Evolutionary conservation across 2,329 filamentous ascomycete species (phyloP).

Genomic region (Talaromyces piceae): DNA sequence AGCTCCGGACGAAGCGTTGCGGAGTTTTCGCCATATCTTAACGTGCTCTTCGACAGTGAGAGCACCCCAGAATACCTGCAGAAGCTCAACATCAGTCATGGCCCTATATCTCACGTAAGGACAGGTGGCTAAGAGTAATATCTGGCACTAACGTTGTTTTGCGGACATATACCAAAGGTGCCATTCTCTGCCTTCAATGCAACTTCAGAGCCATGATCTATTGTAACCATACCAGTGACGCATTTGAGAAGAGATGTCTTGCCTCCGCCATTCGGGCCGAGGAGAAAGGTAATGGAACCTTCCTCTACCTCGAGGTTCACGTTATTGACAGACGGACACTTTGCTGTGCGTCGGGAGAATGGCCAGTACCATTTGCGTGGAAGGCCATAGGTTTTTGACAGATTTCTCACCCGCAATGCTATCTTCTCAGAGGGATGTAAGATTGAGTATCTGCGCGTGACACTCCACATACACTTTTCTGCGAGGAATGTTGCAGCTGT

Average conservation of each 20-base stretch:
- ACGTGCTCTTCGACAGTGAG: slow-evolving; percentile 82
- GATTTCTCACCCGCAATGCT: slow-evolving; percentile 63
- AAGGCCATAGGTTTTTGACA: slow-evolving; percentile 72
- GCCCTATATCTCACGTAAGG: not conserved
- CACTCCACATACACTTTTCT: slow-evolving; percentile 68
- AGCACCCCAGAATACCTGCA: slow-evolving; percentile 63
- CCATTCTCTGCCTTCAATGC: slow-evolving; percentile 1
- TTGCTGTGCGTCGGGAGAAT: slow-evolving; percentile 34
- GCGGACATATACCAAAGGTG: slow-evolving; percentile 74
- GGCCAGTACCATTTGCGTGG: slow-evolving; percentile 37
- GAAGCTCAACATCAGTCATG: not conserved
- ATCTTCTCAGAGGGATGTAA: slow-evolving; percentile 25
- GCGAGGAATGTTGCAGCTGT: slow-evolving; percentile 63
- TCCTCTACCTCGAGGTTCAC: slow-evolving; percentile 63
- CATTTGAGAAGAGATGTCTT: slow-evolving; percentile 86
- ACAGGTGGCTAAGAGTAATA: not conserved
- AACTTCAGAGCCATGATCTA: slow-evolving; percentile 1
- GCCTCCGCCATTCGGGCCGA: slow-evolving; percentile 84
- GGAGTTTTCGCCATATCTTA: slow-evolving; percentile 46
- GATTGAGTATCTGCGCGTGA: slow-evolving; percentile 50
- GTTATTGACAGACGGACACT: slow-evolving; percentile 61
- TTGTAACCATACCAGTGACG: slow-evolving; percentile 65
- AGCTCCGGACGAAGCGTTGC: not conserved
- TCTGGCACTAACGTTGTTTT: slow-evolving; percentile 68
- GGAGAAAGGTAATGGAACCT: slow-evolving; percentile 76